Percentiles rank a stretch among this genome's conserved stretches.
These are phyloP conservation scores for Cichorium intybus DNA, from an alignment of 140 eudicot species.

Conservation along the genomic window DNA sequence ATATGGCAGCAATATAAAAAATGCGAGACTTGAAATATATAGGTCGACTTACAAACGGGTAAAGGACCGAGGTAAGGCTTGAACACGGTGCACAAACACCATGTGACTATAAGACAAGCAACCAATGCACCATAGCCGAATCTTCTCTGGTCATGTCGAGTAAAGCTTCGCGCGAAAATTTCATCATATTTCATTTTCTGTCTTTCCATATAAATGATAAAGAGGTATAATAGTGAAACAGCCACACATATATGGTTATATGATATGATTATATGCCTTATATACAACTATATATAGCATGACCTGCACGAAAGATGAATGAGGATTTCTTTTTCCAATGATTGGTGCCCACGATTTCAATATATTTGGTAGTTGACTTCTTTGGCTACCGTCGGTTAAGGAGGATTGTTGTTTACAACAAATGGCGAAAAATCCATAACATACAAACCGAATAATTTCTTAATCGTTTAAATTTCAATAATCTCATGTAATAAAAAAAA, in stretches of 20 bases:
- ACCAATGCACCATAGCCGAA: conserved; percentile 45
- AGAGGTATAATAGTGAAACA: not conserved
- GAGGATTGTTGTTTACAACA: conserved; percentile 27
- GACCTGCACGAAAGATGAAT: conserved; percentile 12
- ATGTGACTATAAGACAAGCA: conserved; percentile 39
- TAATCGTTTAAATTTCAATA: too few species aligned
- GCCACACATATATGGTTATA: not conserved
- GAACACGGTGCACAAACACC: conserved; percentile 41
- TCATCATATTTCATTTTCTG: conserved; percentile 41
- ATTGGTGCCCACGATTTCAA: conserved; percentile 29
- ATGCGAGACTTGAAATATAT: not conserved
- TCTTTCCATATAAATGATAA: not conserved
- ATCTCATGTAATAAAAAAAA: not conserved
- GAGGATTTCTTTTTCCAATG: conserved; percentile 14
- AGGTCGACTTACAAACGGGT: conserved; percentile 42
- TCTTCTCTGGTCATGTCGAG: conserved; percentile 45
- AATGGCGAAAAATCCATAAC: not conserved
- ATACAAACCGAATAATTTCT: not conserved
- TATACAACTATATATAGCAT: not conserved
- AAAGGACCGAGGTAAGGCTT: conserved; percentile 46
- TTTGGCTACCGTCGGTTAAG: conserved; percentile 19
- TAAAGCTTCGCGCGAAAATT: conserved; percentile 61
- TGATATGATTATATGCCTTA: not conserved
- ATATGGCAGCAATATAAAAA: not conserved
- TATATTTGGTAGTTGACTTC: conserved; percentile 35